These are phyloP conservation scores for Lotus japonicus DNA, from an alignment of 306 rosid species.

Conservation along the genomic window DNA sequence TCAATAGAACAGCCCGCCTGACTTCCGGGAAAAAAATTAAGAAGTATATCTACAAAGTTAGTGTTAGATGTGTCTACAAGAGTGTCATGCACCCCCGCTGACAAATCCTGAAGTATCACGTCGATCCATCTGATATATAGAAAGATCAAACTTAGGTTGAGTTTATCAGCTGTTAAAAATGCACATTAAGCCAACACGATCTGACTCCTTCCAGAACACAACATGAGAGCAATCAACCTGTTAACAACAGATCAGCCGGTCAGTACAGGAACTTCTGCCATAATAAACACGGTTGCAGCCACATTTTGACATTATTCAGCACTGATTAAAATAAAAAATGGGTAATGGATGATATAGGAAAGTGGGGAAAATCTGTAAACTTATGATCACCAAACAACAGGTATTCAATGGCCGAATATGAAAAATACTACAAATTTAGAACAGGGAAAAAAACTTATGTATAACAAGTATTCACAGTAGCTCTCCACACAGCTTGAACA, in stretches of 20 bases:
- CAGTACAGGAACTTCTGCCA: conserved; percentile 10
- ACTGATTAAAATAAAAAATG: background rate
- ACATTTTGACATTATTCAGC: background rate
- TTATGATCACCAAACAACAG: background rate
- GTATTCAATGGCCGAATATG: background rate
- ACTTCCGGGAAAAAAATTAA: conserved; percentile 38
- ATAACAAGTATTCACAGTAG: background rate
- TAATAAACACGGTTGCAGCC: background rate
- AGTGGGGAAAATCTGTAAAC: background rate
- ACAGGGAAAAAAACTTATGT: background rate
- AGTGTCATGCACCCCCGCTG: conserved; percentile 73
- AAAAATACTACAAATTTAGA: background rate
- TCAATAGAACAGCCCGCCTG: conserved; percentile 45
- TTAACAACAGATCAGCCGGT: conserved; percentile 20
- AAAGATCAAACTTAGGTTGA: conserved; percentile 23
- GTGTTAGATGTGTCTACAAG: conserved; percentile 45
- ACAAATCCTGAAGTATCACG: conserved; percentile 98
- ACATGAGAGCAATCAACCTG: conserved; percentile 53
- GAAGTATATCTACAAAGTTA: conserved; percentile 43
- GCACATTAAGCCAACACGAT: conserved; percentile 31
- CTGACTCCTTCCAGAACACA: conserved; percentile 32
- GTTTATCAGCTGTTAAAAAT: conserved; percentile 36
- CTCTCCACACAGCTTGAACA: background rate
- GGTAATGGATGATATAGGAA: background rate
- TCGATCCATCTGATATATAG: conserved; percentile 66